A percentile compares a stretch with the other conserved stretches of the same genome.
Conservation (phyloP, 768 basidiomycete species). For the Boletus bicolor region DNA sequence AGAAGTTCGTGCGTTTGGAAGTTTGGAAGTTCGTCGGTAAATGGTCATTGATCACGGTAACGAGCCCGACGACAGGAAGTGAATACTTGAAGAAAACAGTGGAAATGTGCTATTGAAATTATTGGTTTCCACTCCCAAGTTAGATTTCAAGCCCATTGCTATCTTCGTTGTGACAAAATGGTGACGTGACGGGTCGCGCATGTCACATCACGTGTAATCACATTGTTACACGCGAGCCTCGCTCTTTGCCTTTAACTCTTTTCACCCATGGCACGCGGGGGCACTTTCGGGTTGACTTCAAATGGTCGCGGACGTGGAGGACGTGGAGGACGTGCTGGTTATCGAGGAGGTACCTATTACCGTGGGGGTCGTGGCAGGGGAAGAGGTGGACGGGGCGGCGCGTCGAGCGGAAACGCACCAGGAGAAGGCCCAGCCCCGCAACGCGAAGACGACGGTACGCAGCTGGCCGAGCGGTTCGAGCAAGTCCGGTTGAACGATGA, state of each 20-base stretch:
- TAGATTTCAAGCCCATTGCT: background rate
- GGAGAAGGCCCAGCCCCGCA: conserved; percentile 52
- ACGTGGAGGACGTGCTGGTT: conserved; percentile 37
- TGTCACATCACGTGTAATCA: conserved; percentile 24
- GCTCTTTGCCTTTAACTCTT: background rate
- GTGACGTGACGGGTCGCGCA: conserved; percentile 24
- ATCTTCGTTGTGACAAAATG: background rate
- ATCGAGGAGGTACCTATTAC: conserved; percentile 32
- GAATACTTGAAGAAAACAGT: background rate
- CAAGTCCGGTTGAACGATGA: conserved; percentile 73
- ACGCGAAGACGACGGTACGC: conserved; percentile 88
- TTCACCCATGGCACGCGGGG: conserved; percentile 42
- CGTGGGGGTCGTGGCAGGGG: conserved; percentile 53
- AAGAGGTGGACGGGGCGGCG: conserved; percentile 34
- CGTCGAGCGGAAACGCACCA: conserved; percentile 29
- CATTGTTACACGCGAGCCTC: conserved; percentile 8
- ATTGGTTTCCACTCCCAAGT: background rate
- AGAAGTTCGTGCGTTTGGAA: background rate
- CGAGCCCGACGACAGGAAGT: background rate
- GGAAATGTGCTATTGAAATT: background rate
- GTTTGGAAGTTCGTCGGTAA: background rate
- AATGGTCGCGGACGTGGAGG: conserved; percentile 39
- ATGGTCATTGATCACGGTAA: background rate
- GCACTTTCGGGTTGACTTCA: conserved; percentile 54
- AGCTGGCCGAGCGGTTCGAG: conserved; percentile 84